phyloP scores from a whole-genome alignment of 2,329 filamentous ascomycete genomes.

The Penicillium sp. region DNA sequence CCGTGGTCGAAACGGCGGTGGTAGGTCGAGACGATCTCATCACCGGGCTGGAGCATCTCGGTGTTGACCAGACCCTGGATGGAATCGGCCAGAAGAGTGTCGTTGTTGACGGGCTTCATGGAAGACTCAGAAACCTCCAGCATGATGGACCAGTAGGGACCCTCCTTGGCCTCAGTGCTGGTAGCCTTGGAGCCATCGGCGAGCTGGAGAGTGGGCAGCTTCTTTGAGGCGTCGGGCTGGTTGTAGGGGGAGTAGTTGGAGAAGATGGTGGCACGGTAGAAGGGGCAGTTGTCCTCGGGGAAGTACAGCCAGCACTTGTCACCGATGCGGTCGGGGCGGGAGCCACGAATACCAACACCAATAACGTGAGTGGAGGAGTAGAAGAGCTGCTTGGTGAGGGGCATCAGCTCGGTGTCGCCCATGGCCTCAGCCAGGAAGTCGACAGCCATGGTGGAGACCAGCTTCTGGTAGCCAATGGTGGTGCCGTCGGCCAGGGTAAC shows the following conservation, averaged over 20 bases:
- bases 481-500: constrained; percentile 81
- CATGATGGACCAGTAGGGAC: constrained; percentile 99
- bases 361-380: constrained; percentile 98
- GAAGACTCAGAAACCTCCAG: constrained; percentile 93
- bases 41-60: constrained; percentile 83
- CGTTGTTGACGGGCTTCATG: constrained; percentile 88
- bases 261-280: constrained; percentile 99
- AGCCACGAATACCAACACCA: constrained; percentile 88
- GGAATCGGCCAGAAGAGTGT: constrained; percentile 80
- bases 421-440: constrained; percentile 85
- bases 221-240: constrained; percentile 77
- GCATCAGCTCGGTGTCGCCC: constrained; percentile 78
- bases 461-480: constrained; percentile 84
- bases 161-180: constrained; percentile 70
- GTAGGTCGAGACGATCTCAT: constrained; percentile 97
- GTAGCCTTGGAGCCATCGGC: constrained; percentile 79
- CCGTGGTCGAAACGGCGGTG: constrained; percentile 97
- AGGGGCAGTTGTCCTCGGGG: constrained; percentile 97
- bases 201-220: constrained; percentile 79
- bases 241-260: constrained; percentile 99
- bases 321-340: constrained; percentile 89
- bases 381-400: constrained; percentile 84
- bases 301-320: constrained; percentile 99
- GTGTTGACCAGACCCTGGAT: constrained; percentile 98
- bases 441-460: constrained; percentile 94